Percentiles rank a stretch among this genome's conserved stretches.
Evolutionary conservation across 176 grass and related monocot genomes (phyloP).

Genomic region (Cenchrus purpureus): DNA sequence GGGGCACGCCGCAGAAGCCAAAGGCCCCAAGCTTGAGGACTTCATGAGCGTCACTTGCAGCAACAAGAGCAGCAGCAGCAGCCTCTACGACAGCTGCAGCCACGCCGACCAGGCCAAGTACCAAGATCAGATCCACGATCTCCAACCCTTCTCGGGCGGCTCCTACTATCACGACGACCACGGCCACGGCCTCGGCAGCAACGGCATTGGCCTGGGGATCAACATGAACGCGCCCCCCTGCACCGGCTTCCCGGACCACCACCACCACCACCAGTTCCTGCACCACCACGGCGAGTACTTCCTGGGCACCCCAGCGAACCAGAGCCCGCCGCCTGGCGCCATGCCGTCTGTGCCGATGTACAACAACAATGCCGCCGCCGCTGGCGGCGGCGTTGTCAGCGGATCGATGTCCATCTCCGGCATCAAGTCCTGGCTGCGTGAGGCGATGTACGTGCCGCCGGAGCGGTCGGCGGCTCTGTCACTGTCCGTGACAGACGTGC

Average conservation of each 20-base stretch:
- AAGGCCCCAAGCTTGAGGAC: slow-evolving; percentile 82
- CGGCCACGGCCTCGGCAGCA: not conserved
- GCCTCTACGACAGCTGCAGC: slow-evolving; percentile 41
- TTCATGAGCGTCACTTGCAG: slow-evolving; percentile 64
- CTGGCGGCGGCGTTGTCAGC: slow-evolving; percentile 29
- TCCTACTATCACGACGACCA: slow-evolving; percentile 45
- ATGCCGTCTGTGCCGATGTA: slow-evolving; percentile 40
- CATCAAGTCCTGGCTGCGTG: slow-evolving; percentile 93
- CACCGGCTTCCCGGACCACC: slow-evolving; percentile 35
- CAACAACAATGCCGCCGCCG: slow-evolving; percentile 21
- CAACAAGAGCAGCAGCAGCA: slow-evolving; percentile 38
- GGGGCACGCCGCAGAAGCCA: slow-evolving; percentile 55
- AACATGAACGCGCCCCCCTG: slow-evolving; percentile 69
- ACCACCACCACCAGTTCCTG: slow-evolving; percentile 36
- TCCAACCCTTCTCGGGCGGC: slow-evolving; percentile 26
- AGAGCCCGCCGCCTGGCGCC: not conserved
- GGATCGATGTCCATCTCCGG: slow-evolving; percentile 83
- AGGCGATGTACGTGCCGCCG: slow-evolving; percentile 55
- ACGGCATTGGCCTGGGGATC: slow-evolving; percentile 55
- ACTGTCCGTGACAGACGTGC: slow-evolving; percentile 46
- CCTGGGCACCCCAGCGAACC: slow-evolving; percentile 25
- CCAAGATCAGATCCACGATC: slow-evolving; percentile 27
- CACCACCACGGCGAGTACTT: slow-evolving; percentile 42
- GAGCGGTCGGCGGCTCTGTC: slow-evolving; percentile 47
- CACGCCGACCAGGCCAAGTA: slow-evolving; percentile 35